Evolutionary conservation across 495 filamentous ascomycete species (phyloP).

Genomic region (Clavariopsis aquatica): DNA sequence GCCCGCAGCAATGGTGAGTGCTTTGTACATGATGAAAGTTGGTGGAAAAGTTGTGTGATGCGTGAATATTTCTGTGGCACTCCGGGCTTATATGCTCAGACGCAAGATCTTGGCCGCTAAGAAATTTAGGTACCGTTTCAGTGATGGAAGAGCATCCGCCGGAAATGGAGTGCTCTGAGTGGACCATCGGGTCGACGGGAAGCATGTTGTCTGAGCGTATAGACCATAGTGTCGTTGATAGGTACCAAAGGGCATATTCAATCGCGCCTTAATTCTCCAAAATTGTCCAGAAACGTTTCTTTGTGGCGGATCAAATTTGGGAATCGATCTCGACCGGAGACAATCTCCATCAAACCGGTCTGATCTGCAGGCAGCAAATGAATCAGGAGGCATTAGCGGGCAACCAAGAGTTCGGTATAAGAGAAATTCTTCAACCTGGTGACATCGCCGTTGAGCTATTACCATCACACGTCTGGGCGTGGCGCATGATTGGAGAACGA

Average conservation of each 20-base stretch:
- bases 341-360: not conserved
- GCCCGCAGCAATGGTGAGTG: slow-evolving; percentile 27
- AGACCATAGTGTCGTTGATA: not conserved
- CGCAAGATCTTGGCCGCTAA: not conserved
- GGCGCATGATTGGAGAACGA: not conserved
- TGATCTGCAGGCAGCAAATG: slow-evolving; percentile 20
- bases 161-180: not conserved
- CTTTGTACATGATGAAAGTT: slow-evolving; percentile 26
- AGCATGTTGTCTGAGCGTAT: not conserved
- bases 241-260: not conserved
- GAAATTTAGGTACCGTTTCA: not conserved
- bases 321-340: slow-evolving; percentile 14
- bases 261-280: slow-evolving; percentile 8
- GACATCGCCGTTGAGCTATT: not conserved
- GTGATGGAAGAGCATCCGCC: not conserved
- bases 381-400: not conserved
- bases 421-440: slow-evolving; percentile 1
- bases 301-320: slow-evolving; percentile 5
- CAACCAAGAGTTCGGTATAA: not conserved
- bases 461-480: slow-evolving; percentile 1
- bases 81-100: slow-evolving; percentile 14
- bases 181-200: slow-evolving; percentile 20
- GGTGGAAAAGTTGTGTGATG: slow-evolving; percentile 10
- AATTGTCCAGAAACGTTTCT: slow-evolving; percentile 6
- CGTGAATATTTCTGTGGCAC: not conserved